Evolutionary conservation across 306 rosid genomes (phyloP).

Genomic region (Albizia julibrissin): DNA sequence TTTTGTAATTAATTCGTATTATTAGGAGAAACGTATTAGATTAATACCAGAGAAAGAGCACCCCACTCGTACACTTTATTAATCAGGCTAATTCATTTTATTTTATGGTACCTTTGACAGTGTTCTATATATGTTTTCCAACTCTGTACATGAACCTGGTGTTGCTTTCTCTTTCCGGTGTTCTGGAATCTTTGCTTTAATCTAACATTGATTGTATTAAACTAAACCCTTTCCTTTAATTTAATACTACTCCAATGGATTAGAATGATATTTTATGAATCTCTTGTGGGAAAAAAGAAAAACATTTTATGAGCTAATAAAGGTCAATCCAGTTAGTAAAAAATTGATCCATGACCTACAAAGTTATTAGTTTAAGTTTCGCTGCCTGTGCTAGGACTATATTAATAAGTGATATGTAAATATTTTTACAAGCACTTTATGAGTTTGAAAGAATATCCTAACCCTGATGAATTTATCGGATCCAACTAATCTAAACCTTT

Average conservation of each 20-base stretch:
- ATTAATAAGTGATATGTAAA: too few relatives aligned
- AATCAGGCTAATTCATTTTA: neutral
- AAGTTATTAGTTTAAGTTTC: too few relatives aligned
- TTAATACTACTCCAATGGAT: neutral
- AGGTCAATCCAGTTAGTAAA: too few relatives aligned
- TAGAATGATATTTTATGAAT: neutral
- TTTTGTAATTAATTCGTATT: neutral
- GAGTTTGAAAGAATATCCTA: too few relatives aligned
- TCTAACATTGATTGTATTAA: neutral
- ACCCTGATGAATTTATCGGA: too few relatives aligned
- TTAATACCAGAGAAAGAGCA: neutral
- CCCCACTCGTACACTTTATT: neutral
- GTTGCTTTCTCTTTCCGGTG: slow-evolving; percentile 28
- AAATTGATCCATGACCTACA: too few relatives aligned
- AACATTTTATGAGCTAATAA: too few relatives aligned
- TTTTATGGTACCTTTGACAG: neutral
- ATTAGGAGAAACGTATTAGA: neutral
- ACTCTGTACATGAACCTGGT: slow-evolving; percentile 50
- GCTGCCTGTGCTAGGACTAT: too few relatives aligned
- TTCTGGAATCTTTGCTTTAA: slow-evolving; percentile 45
- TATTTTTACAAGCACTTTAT: too few relatives aligned
- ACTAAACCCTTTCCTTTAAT: neutral
- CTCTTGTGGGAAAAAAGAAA: too few relatives aligned
- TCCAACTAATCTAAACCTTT: too few relatives aligned
- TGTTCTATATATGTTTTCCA: slow-evolving; percentile 1